Evolutionary conservation across 2,329 filamentous ascomycete genomes (phyloP), one percentile per base, ranked within the genome.

Genomic region (Hymenoscyphus infarciens): DNA sequence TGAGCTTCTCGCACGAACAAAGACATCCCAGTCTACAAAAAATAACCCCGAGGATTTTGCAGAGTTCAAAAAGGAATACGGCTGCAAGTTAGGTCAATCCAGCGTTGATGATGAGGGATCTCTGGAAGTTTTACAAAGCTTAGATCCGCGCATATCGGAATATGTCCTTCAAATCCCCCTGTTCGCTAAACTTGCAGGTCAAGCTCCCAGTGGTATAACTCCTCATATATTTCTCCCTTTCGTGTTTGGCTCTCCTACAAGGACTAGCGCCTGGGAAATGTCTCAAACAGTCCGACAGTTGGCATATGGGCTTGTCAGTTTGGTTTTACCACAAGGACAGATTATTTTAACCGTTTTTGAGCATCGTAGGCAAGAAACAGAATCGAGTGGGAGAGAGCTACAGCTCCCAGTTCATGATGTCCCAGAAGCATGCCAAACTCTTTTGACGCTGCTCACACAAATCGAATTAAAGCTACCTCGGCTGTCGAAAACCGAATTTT

Each of bases 151-250:
- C 31, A 73, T 81, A 11, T 81, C 80, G 1, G 83, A 85, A 69
- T 70, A 82, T 33, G 75, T 81, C 54, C 76, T 79, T 63, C 79
- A 83, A 66, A 77, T 77, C 62, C 69, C 16, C 22, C 59, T 27
- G 58, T 29, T 71, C 49, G 68, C 67, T 57, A 38, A 54, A n/a
- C 55, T 65, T 35, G 63, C 69, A 66, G 61, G 69, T 57, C 61
- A 76, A 29, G 15, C 19, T 25, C 71, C 74, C 33, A 68, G 74
- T 65, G 57, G 69, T 5, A 66, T 68, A 55, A 42, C 68, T 5
- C 49, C 59, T 19, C 68, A 80, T 49, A 80, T 91, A 13, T 93
- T 88, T 71, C 79, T 92, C 0, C 87, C 88, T 0, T 79, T 87
- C 25, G 73, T 92, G 0, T 75, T 86, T 10, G 86, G 88, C 66